Percentiles rank a stretch among this genome's conserved stretches.
These are phyloP conservation scores for Aegilops sharonensis DNA, from an alignment of 176 grass and related monocot genomes.

Conservation along the genomic window DNA sequence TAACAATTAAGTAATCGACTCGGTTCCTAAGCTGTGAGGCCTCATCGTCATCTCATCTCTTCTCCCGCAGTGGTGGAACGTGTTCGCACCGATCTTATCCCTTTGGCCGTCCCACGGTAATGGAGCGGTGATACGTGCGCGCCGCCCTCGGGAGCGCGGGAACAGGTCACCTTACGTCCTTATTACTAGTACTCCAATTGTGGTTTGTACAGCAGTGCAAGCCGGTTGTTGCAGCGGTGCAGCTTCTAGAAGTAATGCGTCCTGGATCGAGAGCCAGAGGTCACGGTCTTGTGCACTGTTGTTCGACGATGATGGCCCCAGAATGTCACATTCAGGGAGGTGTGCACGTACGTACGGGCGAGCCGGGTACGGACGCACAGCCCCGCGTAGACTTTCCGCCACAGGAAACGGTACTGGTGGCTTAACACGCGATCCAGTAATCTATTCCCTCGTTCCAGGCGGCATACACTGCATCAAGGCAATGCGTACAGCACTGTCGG, in stretches of 20 bases:
- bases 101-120: background rate
- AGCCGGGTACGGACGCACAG: background rate
- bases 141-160: background rate
- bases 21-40: background rate
- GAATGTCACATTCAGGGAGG: slow-evolving; percentile 1
- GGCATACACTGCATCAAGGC: background rate
- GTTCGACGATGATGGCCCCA: background rate
- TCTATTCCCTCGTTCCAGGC: background rate
- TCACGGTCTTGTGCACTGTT: background rate
- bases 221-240: background rate
- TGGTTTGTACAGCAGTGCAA: background rate
- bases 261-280: background rate
- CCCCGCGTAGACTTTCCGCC: background rate
- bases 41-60: background rate
- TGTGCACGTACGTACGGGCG: background rate
- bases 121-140: background rate
- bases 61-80: background rate
- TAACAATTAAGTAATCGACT: background rate
- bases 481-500: background rate
- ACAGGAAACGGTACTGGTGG: background rate
- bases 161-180: background rate
- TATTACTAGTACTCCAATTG: background rate
- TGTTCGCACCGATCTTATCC: background rate
- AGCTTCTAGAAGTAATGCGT: background rate
- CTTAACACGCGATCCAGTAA: background rate